These are phyloP conservation scores for Mycena venus DNA, from an alignment of 768 basidiomycete genomes.

Conservation along the genomic window DNA sequence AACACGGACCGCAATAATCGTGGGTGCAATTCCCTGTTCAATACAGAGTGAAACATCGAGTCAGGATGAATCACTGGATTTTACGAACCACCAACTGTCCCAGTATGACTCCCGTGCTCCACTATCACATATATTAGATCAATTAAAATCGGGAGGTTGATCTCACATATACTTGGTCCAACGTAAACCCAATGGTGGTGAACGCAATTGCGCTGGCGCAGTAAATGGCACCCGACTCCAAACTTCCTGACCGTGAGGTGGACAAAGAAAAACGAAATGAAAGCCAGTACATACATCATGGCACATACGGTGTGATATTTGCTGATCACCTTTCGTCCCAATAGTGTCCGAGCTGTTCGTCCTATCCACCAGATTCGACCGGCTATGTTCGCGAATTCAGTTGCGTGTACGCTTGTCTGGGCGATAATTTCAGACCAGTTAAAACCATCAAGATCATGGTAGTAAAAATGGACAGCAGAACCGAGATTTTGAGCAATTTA, in stretches of 20 bases:
- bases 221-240: slow-evolving; percentile 1
- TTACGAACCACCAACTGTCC: slow-evolving; percentile 1
- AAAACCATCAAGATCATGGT: neutral
- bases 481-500: neutral
- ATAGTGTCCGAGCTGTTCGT: slow-evolving; percentile 4
- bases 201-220: slow-evolving; percentile 1
- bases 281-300: neutral
- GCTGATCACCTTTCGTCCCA: slow-evolving; percentile 9
- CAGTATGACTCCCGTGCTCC: slow-evolving; percentile 1
- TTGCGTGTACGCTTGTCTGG: neutral
- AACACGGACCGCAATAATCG: too few species aligned
- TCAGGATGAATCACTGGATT: neutral
- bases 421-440: neutral
- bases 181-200: slow-evolving; percentile 4
- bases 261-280: neutral
- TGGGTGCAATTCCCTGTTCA: neutral
- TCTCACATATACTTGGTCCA: slow-evolving; percentile 4
- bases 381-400: neutral
- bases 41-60: neutral
- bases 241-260: neutral
- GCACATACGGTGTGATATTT: slow-evolving; percentile 2
- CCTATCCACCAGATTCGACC: slow-evolving; percentile 18
- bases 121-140: slow-evolving; percentile 5
- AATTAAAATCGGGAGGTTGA: neutral
- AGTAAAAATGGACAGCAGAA: neutral